A percentile compares a stretch with the other conserved stretches of the same genome.
These are phyloP conservation scores for Nicotiana undulata DNA, from an alignment of 257 asterid genomes.

Conservation along the genomic window DNA sequence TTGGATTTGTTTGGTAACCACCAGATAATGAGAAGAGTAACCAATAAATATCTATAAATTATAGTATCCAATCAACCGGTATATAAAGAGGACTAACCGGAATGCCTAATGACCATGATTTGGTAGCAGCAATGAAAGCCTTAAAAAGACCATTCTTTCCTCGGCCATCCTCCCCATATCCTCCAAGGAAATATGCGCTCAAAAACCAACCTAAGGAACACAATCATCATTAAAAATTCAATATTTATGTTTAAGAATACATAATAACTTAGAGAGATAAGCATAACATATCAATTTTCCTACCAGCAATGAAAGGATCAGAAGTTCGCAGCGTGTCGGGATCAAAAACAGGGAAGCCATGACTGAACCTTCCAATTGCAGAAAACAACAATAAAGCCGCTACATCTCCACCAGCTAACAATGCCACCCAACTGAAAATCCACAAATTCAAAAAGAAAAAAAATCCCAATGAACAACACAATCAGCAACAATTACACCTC, in stretches of 20 bases:
- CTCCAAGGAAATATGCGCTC: conserved; percentile 94
- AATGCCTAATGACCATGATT: conserved; percentile 76
- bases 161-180: conserved; percentile 74
- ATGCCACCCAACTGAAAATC: conserved; percentile 50
- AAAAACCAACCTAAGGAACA: conserved; percentile 70
- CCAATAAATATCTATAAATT: no score
- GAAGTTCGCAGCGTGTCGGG: conserved; percentile 66
- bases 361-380: conserved; percentile 81
- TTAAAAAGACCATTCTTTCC: conserved; percentile 65
- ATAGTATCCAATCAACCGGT: background rate
- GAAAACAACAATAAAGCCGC: conserved; percentile 68
- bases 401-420: conserved; percentile 87
- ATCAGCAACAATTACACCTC: background rate
- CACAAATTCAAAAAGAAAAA: background rate
- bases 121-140: conserved; percentile 66
- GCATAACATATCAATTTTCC: background rate
- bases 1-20: background rate
- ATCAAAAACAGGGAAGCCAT: conserved; percentile 72
- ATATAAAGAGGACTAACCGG: conserved; percentile 32
- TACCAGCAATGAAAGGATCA: conserved; percentile 91
- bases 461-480: background rate
- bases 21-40: background rate
- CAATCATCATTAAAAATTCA: background rate
- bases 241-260: background rate
- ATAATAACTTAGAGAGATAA: background rate